Evolutionary conservation across 106 monocot species (phyloP), one percentile per base, ranked within the genome.

Genomic region (Acanthochlamys bracteata): DNA sequence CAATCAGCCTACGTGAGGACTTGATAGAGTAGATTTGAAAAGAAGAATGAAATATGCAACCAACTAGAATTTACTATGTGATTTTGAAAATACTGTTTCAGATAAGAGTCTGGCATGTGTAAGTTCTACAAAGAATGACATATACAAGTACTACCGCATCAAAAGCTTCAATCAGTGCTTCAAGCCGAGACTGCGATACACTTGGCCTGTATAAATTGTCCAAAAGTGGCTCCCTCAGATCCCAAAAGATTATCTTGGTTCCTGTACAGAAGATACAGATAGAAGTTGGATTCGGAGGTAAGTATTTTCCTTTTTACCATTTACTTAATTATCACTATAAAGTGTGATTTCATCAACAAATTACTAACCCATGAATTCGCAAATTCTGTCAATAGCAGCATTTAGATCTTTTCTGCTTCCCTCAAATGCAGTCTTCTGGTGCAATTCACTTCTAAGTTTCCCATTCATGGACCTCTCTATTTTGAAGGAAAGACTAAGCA

Each of bases 341-440:
- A n/a, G n/a, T n/a, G n/a, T n/a, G n/a, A n/a, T n/a, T n/a, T n/a
- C n/a, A n/a, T n/a, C n/a, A n/a, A 54, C 16, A 26, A 39, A 56
- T 22, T 53, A 26, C 66, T 78, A 75, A 86, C 95, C 95, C 41
- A 81, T 76, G 64, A 95, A 87, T 53, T 90, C 95, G 68, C 95
- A 95, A 24, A 95, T 66, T 66, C 66, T 79, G 66, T 87, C 84
- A 59, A 95, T 82, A 53, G 95, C 95, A 24, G 79, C 65, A 74
- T 95, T 90, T 19, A 95, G 84, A 59, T 90, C 95, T 76, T 90
- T 90, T 75, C 95, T 79, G 70, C 90, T 78, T 46, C 90, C 90
- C 70, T 90, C 90, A 84, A 95, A 95, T 79, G 83, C 51, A 75
- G 71, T 83, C 47, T 78, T 83, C 59, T 82, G 66, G 42, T 42